Conservation (phyloP, 768 basidiomycete genomes). For the Hygrocybe punicea region DNA sequence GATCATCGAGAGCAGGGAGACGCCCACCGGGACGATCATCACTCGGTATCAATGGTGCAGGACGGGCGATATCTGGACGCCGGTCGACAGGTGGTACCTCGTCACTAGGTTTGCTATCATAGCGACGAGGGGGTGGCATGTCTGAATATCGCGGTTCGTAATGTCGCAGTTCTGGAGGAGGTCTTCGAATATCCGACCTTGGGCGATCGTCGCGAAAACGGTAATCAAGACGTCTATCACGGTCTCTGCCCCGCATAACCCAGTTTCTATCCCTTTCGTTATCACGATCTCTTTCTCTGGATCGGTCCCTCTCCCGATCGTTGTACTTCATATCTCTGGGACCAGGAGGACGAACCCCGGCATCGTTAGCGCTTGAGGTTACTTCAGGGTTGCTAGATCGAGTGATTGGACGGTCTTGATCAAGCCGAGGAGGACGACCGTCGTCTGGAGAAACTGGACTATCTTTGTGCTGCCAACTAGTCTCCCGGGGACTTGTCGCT, state of each 20-base stretch:
- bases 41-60: conserved; percentile 3
- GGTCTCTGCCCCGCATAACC: conserved; percentile 34
- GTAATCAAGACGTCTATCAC: conserved; percentile 38
- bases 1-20: conserved; percentile 27
- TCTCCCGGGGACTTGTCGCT: conserved; percentile 19
- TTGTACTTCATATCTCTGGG: conserved; percentile 30
- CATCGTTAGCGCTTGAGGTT: conserved; percentile 15
- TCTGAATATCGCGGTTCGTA: conserved; percentile 44
- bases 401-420: conserved; percentile 21
- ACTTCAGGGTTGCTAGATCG: conserved; percentile 14
- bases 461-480: conserved; percentile 29
- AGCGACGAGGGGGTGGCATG: conserved; percentile 20
- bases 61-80: conserved; percentile 24
- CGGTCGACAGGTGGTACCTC: conserved; percentile 27
- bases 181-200: conserved; percentile 36
- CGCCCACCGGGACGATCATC: conserved; percentile 16
- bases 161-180: conserved; percentile 46
- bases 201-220: conserved; percentile 24
- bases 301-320: conserved; percentile 37
- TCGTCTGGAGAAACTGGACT: conserved; percentile 25
- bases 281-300: conserved; percentile 38
- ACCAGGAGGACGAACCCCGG: conserved; percentile 16
- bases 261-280: conserved; percentile 27
- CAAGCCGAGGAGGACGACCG: conserved; percentile 25
- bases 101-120: conserved; percentile 19